A percentile compares a stretch with the other conserved stretches of the same genome.
phyloP scores from a whole-genome alignment of 768 basidiomycete species.

The button mushroom (Agaricus bisporus) region DNA sequence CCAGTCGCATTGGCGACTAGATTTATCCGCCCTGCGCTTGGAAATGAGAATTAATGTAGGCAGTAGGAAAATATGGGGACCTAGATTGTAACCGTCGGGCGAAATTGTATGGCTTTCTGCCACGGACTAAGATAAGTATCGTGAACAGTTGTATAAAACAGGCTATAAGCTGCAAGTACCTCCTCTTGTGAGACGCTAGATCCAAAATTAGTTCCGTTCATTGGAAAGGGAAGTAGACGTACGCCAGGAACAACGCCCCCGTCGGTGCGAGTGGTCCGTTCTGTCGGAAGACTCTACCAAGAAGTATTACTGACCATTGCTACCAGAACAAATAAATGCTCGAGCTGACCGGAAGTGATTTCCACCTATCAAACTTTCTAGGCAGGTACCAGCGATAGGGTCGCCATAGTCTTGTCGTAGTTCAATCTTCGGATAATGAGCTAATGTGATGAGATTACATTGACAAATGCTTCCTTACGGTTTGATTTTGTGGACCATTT shows the following conservation, averaged over 20 bases:
- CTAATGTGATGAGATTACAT: background rate
- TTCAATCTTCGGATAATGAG: slow-evolving; percentile 34
- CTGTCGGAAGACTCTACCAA: slow-evolving; percentile 46
- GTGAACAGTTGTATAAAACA: background rate
- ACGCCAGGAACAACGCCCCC: slow-evolving; percentile 50
- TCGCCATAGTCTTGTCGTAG: slow-evolving; percentile 75
- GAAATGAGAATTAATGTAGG: background rate
- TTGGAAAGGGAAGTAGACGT: slow-evolving; percentile 7
- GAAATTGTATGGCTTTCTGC: slow-evolving; percentile 25
- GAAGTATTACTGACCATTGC: slow-evolving; percentile 5
- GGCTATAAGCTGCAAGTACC: slow-evolving; percentile 14
- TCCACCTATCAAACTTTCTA: slow-evolving; percentile 74
- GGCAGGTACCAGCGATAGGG: slow-evolving; percentile 57
- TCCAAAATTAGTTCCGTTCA: background rate
- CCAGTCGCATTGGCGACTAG: slow-evolving; percentile 24
- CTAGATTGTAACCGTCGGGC: slow-evolving; percentile 28
- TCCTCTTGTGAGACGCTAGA: slow-evolving; percentile 30
- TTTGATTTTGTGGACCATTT: slow-evolving; percentile 48
- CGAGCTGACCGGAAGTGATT: slow-evolving; percentile 67
- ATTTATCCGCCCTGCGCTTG: slow-evolving; percentile 20
- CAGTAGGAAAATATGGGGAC: slow-evolving; percentile 11
- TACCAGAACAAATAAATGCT: background rate
- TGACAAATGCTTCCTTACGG: slow-evolving; percentile 29
- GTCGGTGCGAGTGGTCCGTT: slow-evolving; percentile 42
- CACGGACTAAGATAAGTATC: slow-evolving; percentile 16